Conservation (phyloP, 179 eudicot genomes). For the Pouteria campechiana region DNA sequence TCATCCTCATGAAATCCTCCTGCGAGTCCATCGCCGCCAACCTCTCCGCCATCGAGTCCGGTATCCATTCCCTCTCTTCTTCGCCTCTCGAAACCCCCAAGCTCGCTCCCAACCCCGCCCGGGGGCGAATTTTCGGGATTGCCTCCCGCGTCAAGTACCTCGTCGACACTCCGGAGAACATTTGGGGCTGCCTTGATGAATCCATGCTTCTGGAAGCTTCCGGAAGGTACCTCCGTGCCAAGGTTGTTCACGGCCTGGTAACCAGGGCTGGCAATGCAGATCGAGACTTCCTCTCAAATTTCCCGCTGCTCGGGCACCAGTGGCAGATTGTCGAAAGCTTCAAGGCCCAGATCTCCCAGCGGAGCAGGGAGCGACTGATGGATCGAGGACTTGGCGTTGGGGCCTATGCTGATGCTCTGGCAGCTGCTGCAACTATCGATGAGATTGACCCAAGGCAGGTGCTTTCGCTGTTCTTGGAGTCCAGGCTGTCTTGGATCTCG, state of each 20-base stretch:
- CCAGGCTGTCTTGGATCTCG: conserved; percentile 62
- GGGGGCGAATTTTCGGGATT: conserved; percentile 49
- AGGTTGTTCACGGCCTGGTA: conserved; percentile 50
- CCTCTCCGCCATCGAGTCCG: conserved; percentile 30
- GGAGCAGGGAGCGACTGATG: conserved; percentile 72
- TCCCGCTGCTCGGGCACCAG: conserved; percentile 80
- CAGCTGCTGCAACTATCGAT: conserved; percentile 72
- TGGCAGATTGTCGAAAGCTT: conserved; percentile 99
- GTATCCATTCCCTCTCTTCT: conserved; percentile 27
- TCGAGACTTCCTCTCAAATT: conserved; percentile 42
- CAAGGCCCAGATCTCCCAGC: conserved; percentile 79
- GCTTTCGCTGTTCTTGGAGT: conserved; percentile 60
- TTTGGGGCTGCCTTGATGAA: conserved; percentile 95
- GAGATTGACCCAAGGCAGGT: conserved; percentile 69
- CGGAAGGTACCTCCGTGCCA: conserved; percentile 62
- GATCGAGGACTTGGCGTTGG: conserved; percentile 22
- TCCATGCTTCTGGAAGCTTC: conserved; percentile 78
- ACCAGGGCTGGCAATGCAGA: conserved; percentile 10
- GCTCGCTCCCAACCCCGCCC: conserved; percentile 6
- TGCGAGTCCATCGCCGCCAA: conserved; percentile 66
- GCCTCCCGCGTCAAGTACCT: conserved; percentile 89
- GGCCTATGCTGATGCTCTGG: conserved; percentile 79
- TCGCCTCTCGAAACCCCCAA: conserved; percentile 12
- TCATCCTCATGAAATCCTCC: conserved; percentile 65
- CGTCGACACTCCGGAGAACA: conserved; percentile 93